Evolutionary conservation across 345 rosid species (phyloP), one percentile per base, ranked within the genome.

Genomic region (Hypericum perforatum): DNA sequence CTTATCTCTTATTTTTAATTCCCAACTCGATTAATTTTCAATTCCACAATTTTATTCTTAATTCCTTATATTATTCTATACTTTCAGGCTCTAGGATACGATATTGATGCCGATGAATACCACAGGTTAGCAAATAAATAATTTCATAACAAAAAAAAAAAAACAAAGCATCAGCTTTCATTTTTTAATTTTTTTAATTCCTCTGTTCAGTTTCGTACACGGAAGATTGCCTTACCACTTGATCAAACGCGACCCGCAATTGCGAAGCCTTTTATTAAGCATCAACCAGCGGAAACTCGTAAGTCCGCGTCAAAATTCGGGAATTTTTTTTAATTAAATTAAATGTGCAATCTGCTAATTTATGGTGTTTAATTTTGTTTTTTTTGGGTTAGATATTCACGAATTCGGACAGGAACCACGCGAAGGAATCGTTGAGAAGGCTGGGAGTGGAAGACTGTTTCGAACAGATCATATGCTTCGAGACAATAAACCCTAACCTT

Each of bases 221-320:
- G 96, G 96, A 74, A 91, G 83, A 58, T 79, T 91, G 70, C 95
- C 98, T 6, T 91, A 91, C 48, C 84, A 74, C 46, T 68, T 77
- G 64, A 82, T 91, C 74, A 75, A 82, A 63, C 82, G 78, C 11
- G 82, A 87, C 62, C 40, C 45, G 13, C 92, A 72, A 54, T 66
- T 91, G 61, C 79, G 79, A 8, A 78, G 69, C 61, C 77, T 91
- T 61, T 43, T 91, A 6, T 74, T 65, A 58, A 72, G 79, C 75
- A 85, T 85, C 52, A 57, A 67, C 5, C 98, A 72, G 52, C 76
- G 86, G 43, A 91, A 87, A 70, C 70, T 91, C 32, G 96, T 91
- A 50, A 61, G 95, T 66, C 39, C 3, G 5, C 2, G 15, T 11
- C n/a, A 6, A 11, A 53, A 52, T 11, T 2, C 7, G 29, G 9